Base-by-base conservation (phyloP, 2,329 filamentous ascomycete genomes). In the Trichoderma harzianum region DNA sequence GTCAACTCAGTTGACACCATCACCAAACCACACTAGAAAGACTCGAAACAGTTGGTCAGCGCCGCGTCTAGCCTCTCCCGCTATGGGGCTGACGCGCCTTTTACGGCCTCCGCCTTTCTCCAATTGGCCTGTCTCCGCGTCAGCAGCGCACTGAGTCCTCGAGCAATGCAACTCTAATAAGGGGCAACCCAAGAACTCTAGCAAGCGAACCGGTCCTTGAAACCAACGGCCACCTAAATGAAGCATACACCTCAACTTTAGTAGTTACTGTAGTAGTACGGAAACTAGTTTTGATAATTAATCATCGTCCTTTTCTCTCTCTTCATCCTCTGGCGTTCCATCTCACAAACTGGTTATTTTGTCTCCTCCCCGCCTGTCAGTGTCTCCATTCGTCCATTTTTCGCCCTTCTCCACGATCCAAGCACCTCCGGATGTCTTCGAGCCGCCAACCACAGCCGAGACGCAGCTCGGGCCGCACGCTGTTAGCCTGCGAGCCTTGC, bases 371-470 rank as follows among this genome's bases (percentile, higher is more conserved):
- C 21, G 8, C 26, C 24, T 18, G 34, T 14, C 24, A 8, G 39
- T 12, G n/a, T 18, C 26, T 30, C 12, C 32, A 18, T 58, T 68
- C 53, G 30, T 30, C 51, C 36, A 24, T 8, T 21, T 21, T n/a
- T n/a, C 26, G 36, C 39, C 11, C n/a, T 60, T 61, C 34, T 51
- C 55, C 55, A 57, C 55, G 55, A 34, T 61, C 26, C 24, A 51
- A 2, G 1, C 0, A 16, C 39, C 26, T 28, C 69, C 69, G 69
- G 62, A 71, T 71, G 69, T 71, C 69, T 71, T 71, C 69, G 36
- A 71, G 69, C 69, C 69, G 69, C 69, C 69, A 71, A 67, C 69
- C 69, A 65, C 69, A 71, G 62, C 36, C 61, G 24, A 51, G 69
- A 61, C 62, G 69, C 30, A 34, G 21, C 47, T 60, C 69, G 21